These are phyloP conservation scores for Wallacemonas collosoma DNA, from an alignment of 208 protist species.

Conservation along the genomic window DNA sequence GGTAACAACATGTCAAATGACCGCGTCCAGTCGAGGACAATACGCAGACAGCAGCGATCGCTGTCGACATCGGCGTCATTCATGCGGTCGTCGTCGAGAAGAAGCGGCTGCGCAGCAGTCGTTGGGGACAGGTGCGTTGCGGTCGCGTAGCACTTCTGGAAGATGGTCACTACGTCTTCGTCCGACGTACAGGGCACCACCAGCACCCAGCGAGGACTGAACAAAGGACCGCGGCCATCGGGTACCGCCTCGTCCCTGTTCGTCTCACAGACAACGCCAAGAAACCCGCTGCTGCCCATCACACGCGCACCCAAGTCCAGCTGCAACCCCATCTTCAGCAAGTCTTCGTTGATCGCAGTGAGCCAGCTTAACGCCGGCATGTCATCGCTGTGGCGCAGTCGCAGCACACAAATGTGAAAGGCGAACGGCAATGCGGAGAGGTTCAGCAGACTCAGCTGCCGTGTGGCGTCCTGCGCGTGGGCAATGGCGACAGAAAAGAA, in stretches of 20 bases:
- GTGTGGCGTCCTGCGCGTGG: neutral
- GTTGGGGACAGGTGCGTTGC: neutral
- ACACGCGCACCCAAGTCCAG: slow-evolving; percentile 1
- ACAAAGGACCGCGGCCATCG: neutral
- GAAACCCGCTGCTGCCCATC: slow-evolving; percentile 8
- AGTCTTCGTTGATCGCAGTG: neutral
- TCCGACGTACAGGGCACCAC: neutral
- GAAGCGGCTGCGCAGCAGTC: neutral
- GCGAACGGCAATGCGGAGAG: slow-evolving; percentile 9
- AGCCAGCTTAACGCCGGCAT: slow-evolving; percentile 1
- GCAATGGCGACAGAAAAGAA: slow-evolving; percentile 18
- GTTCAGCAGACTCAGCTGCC: slow-evolving; percentile 3
- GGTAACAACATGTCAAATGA: slow-evolving; percentile 29
- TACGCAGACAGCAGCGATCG: slow-evolving; percentile 22
- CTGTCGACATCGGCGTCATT: neutral
- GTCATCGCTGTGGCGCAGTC: neutral
- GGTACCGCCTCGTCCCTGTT: neutral
- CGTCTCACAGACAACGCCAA: slow-evolving; percentile 3
- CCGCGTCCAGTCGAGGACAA: slow-evolving; percentile 37
- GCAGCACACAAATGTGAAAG: slow-evolving; percentile 11
- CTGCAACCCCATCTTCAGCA: neutral
- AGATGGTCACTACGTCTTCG: neutral
- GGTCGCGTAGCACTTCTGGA: slow-evolving; percentile 11
- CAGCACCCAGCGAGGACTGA: slow-evolving; percentile 11
- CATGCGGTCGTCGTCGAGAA: neutral